phyloP scores from a whole-genome alignment of 306 rosid genomes.

The Coriaria nepalensis region DNA sequence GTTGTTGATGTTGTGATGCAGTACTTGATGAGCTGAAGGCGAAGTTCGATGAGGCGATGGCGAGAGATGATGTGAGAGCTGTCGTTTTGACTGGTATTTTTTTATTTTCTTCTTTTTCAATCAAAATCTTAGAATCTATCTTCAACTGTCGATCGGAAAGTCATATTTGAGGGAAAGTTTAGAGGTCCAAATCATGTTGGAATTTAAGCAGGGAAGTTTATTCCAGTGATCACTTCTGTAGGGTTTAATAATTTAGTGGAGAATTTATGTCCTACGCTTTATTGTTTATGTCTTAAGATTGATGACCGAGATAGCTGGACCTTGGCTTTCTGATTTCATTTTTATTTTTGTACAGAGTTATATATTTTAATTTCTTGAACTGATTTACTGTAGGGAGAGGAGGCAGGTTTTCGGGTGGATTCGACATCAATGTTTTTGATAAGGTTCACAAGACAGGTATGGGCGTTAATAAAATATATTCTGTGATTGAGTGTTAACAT shows the following conservation, averaged over 20 bases:
- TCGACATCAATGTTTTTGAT: constrained; percentile 83
- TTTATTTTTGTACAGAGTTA: not conserved
- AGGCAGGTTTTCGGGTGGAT: constrained; percentile 84
- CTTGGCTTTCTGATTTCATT: not conserved
- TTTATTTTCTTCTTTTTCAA: not conserved
- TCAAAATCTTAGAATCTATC: not conserved
- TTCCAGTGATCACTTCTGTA: no score
- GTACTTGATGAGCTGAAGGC: constrained; percentile 57
- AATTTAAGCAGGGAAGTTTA: no score
- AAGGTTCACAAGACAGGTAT: constrained; percentile 78
- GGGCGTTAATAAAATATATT: constrained; percentile 1
- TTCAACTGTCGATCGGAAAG: not conserved
- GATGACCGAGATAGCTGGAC: no score
- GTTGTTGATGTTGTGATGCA: constrained; percentile 14
- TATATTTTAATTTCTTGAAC: not conserved
- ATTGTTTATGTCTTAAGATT: not conserved
- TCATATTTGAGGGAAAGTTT: not conserved
- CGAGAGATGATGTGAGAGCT: constrained; percentile 79
- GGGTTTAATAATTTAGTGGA: no score
- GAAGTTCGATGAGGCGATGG: constrained; percentile 56
- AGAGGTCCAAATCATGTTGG: no score
- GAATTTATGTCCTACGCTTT: no score
- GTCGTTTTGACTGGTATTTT: constrained; percentile 72
- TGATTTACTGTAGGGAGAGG: constrained; percentile 49
- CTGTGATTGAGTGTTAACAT: constrained; percentile 1